These are phyloP conservation scores for Phlyctochytrium planicorne DNA, from an alignment of 192 early-diverging fungal genomes.

Conservation along the genomic window DNA sequence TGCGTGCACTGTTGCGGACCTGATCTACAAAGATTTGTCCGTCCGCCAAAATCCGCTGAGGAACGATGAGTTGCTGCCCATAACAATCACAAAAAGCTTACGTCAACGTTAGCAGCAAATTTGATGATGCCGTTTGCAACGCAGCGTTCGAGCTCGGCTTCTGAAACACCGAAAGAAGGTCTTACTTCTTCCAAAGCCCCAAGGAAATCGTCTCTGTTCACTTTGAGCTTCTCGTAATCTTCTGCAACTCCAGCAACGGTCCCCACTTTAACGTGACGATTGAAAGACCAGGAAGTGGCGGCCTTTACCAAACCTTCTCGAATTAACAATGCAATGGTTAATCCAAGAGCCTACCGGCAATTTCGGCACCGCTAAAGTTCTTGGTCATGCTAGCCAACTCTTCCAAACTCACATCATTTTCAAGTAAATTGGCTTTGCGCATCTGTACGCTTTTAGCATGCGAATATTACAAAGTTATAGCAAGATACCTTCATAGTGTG, in stretches of 20 bases:
- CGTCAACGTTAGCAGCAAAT: constrained; percentile 62
- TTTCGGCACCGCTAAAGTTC: constrained; percentile 98
- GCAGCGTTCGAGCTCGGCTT: constrained; percentile 85
- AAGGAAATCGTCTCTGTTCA: constrained; percentile 83
- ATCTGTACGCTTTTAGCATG: constrained; percentile 53
- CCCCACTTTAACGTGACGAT: constrained; percentile 93
- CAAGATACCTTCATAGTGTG: constrained; percentile 77
- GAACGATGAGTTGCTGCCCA: constrained; percentile 14
- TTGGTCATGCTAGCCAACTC: constrained; percentile 88
- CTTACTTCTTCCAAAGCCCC: constrained; percentile 87
- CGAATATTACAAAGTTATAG: background rate
- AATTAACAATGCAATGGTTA: constrained; percentile 2
- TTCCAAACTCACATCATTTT: constrained; percentile 72
- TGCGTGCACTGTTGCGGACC: constrained; percentile 74
- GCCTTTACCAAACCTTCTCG: constrained; percentile 73
- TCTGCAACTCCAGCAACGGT: constrained; percentile 73
- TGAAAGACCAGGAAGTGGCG: constrained; percentile 94
- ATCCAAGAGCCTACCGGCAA: constrained; percentile 58
- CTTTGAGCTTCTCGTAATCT: constrained; percentile 88
- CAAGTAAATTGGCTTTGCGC: constrained; percentile 75
- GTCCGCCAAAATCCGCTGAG: constrained; percentile 52
- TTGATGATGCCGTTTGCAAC: constrained; percentile 84
- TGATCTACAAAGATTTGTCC: constrained; percentile 58
- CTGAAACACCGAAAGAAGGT: constrained; percentile 92
- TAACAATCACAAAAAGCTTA: constrained; percentile 28